phyloP scores from a whole-genome alignment of 352 stramenopile species.

The Phytophthora europaea region DNA sequence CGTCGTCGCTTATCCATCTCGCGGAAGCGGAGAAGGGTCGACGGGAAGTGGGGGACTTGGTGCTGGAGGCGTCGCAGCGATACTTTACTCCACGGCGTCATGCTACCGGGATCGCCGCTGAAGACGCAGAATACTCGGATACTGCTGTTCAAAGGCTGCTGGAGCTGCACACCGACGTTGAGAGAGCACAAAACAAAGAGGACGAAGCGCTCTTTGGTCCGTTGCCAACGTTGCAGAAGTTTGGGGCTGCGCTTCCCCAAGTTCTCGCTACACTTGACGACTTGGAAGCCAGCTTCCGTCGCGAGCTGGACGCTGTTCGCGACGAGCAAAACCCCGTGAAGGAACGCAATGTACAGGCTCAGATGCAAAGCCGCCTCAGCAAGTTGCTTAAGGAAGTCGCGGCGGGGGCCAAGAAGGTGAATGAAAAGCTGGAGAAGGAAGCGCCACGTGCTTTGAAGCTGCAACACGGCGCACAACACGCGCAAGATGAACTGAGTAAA shows the following conservation, averaged over 20 bases:
- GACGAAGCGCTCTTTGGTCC: conserved; percentile 48
- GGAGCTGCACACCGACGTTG: conserved; percentile 48
- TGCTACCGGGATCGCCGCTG: not conserved
- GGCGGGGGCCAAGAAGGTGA: conserved; percentile 40
- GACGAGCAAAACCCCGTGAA: conserved; percentile 76
- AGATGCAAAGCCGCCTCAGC: conserved; percentile 49
- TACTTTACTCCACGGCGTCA: conserved; percentile 29
- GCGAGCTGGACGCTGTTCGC: conserved; percentile 46
- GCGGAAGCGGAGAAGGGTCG: conserved; percentile 58
- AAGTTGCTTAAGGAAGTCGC: conserved; percentile 51
- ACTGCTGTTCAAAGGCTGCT: conserved; percentile 41
- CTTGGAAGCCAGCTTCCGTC: conserved; percentile 54
- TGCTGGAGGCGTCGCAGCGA: conserved; percentile 52
- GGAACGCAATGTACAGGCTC: conserved; percentile 42
- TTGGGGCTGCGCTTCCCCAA: conserved; percentile 54
- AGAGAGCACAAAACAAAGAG: conserved; percentile 64
- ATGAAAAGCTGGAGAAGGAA: conserved; percentile 40
- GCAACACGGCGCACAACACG: conserved; percentile 22
- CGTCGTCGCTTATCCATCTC: conserved; percentile 60
- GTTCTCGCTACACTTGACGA: conserved; percentile 48
- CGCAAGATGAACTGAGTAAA: conserved; percentile 31
- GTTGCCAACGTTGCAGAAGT: conserved; percentile 47
- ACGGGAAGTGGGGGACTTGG: conserved; percentile 62
- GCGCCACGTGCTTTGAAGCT: conserved; percentile 23
- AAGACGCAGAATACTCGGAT: not conserved